Evolutionary conservation across 2,329 filamentous ascomycete species (phyloP).

Genomic region (Ceratocystis diversiconidia): DNA sequence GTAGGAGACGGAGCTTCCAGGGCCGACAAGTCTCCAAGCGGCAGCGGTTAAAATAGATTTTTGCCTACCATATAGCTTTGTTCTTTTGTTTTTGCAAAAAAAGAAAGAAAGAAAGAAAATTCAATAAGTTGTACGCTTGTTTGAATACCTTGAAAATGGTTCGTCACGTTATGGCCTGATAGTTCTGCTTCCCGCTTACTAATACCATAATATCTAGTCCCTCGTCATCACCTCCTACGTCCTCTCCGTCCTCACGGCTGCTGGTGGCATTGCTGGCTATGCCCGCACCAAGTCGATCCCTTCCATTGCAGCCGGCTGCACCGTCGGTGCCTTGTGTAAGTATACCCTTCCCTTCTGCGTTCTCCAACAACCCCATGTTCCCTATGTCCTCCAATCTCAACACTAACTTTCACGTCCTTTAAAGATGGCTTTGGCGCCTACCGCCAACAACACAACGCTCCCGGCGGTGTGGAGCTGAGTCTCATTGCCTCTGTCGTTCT

Average conservation of each 20-base stretch:
- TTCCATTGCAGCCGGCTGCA: conserved; percentile 69
- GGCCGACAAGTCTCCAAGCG: neutral
- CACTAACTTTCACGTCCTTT: conserved; percentile 1
- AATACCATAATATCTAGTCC: conserved; percentile 17
- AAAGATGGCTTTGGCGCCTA: conserved; percentile 64
- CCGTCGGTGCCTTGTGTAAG: conserved; percentile 56
- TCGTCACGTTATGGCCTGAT: neutral
- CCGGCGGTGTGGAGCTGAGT: conserved; percentile 80
- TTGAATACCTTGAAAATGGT: conserved; percentile 6
- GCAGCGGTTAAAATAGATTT: neutral
- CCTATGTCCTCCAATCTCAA: neutral
- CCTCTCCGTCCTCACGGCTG: conserved; percentile 68
- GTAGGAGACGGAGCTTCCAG: neutral
- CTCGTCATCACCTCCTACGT: conserved; percentile 50
- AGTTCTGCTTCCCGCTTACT: neutral
- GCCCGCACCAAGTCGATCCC: conserved; percentile 72
- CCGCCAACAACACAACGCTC: conserved; percentile 57
- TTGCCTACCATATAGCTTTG: neutral
- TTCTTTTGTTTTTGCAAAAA: neutral
- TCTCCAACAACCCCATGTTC: neutral
- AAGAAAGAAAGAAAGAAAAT: too few relatives aligned
- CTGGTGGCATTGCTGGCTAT: conserved; percentile 79
- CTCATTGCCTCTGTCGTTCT: conserved; percentile 77
- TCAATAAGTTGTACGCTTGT: neutral
- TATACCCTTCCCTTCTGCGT: conserved; percentile 16